Percentiles rank a stretch among this genome's conserved stretches.
These are phyloP conservation scores for Kwoniella newhampshirensis DNA, from an alignment of 768 basidiomycete genomes.

Conservation along the genomic window DNA sequence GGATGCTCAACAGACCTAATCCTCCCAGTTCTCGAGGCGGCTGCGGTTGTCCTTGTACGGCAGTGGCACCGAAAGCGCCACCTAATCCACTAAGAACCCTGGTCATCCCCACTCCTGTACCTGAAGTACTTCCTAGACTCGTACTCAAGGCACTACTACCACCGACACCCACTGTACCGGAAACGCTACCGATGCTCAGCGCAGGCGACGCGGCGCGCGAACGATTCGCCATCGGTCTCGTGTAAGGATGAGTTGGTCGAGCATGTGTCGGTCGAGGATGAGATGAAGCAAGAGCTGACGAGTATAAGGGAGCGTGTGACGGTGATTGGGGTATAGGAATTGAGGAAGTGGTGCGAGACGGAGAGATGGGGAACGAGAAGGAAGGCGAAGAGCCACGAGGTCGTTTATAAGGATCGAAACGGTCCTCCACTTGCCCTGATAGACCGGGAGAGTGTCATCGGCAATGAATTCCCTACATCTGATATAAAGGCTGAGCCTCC, in stretches of 20 bases:
- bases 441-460: no score
- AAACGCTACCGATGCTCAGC: constrained; percentile 38
- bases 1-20: constrained; percentile 41
- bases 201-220: constrained; percentile 42
- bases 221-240: constrained; percentile 32
- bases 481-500: neutral
- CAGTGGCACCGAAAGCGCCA: constrained; percentile 17
- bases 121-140: constrained; percentile 16
- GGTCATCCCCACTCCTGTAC: neutral
- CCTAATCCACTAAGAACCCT: constrained; percentile 6
- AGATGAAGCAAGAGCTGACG: constrained; percentile 21
- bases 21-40: constrained; percentile 33
- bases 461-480: no score
- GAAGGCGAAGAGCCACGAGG: constrained; percentile 43
- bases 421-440: constrained; percentile 42
- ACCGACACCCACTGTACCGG: constrained; percentile 13
- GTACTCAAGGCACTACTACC: constrained; percentile 15
- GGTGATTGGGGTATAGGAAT: constrained; percentile 46
- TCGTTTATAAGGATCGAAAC: constrained; percentile 49
- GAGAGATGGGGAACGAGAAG: constrained; percentile 24
- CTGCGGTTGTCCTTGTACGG: constrained; percentile 8
- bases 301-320: constrained; percentile 20
- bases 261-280: constrained; percentile 10
- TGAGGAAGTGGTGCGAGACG: constrained; percentile 25
- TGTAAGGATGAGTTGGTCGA: constrained; percentile 32